Conservation (phyloP, 1,139 yeast species). For the Torulaspora pretoriensis region DNA sequence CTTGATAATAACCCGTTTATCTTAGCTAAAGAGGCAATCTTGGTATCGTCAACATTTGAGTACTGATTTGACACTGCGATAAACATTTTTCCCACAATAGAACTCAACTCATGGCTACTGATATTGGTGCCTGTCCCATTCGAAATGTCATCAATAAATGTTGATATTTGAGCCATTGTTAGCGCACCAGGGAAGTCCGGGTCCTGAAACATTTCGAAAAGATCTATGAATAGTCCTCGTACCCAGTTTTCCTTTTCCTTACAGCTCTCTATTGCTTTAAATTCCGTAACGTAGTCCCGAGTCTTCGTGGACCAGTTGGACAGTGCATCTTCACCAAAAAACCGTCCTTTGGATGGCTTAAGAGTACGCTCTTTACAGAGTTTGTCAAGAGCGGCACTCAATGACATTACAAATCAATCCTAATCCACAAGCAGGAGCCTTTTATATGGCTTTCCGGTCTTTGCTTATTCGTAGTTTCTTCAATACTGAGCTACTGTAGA, state of each 20-base stretch:
- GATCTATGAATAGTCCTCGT: slow-evolving; percentile 18
- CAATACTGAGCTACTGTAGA: neutral
- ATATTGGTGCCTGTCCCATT: slow-evolving; percentile 16
- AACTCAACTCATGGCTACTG: slow-evolving; percentile 7
- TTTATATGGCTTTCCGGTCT: neutral
- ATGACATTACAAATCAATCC: neutral
- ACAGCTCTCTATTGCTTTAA: slow-evolving; percentile 11
- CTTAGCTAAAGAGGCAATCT: slow-evolving; percentile 14
- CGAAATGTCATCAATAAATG: slow-evolving; percentile 15
- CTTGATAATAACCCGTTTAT: slow-evolving; percentile 16
- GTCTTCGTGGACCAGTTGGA: slow-evolving; percentile 18
- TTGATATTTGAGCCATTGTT: slow-evolving; percentile 11
- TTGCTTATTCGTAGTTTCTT: neutral
- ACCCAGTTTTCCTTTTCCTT: slow-evolving; percentile 24
- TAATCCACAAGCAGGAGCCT: neutral
- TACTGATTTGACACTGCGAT: slow-evolving; percentile 19
- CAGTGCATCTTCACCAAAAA: slow-evolving; percentile 17
- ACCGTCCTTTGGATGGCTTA: slow-evolving; percentile 1
- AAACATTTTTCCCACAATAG: slow-evolving; percentile 22
- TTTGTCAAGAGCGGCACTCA: slow-evolving; percentile 15
- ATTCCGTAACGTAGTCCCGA: slow-evolving; percentile 13
- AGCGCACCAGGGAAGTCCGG: slow-evolving; percentile 4
- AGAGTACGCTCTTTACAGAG: slow-evolving; percentile 12
- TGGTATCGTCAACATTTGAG: slow-evolving; percentile 17
- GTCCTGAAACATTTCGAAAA: slow-evolving; percentile 17